phyloP scores from a whole-genome alignment of 176 grass and related monocot genomes.

The Guadua angustifolia region DNA sequence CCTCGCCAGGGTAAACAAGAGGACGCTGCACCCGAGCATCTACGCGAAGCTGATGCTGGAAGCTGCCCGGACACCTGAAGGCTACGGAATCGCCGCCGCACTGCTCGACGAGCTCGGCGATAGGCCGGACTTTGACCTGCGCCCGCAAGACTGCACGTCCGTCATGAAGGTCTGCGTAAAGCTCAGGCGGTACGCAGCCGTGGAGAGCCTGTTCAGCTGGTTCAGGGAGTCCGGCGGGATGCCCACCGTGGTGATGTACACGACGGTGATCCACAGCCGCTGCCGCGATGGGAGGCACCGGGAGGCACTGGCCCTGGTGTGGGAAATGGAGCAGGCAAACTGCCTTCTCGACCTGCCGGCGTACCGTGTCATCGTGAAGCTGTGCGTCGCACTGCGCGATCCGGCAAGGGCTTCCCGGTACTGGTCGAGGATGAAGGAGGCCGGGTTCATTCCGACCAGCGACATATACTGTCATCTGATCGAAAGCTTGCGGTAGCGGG shows the following conservation, averaged over 20 bases:
- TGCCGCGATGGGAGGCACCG: slow-evolving; percentile 50
- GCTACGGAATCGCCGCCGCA: slow-evolving; percentile 63
- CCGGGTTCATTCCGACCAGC: slow-evolving; percentile 62
- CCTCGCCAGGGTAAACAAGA: slow-evolving; percentile 57
- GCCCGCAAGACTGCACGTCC: slow-evolving; percentile 64
- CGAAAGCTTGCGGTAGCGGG: slow-evolving; percentile 37
- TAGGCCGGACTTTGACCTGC: slow-evolving; percentile 58
- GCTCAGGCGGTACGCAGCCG: slow-evolving; percentile 56
- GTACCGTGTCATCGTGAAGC: slow-evolving; percentile 73
- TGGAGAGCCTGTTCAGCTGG: slow-evolving; percentile 86
- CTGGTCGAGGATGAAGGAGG: slow-evolving; percentile 71
- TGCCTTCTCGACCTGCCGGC: slow-evolving; percentile 81
- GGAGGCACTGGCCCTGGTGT: slow-evolving; percentile 65
- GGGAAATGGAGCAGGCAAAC: slow-evolving; percentile 75
- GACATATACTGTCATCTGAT: slow-evolving; percentile 77
- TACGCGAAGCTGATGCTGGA: slow-evolving; percentile 70
- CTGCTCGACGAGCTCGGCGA: slow-evolving; percentile 67
- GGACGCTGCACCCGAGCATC: slow-evolving; percentile 59
- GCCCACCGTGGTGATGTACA: slow-evolving; percentile 83
- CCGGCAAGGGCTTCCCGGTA: slow-evolving; percentile 66
- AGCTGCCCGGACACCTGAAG: slow-evolving; percentile 58
- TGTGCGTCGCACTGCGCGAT: slow-evolving; percentile 63
- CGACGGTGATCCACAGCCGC: slow-evolving; percentile 74
- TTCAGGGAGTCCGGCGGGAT: slow-evolving; percentile 44
- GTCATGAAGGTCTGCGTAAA: slow-evolving; percentile 90